Evolutionary conservation across 2,329 filamentous ascomycete species (phyloP).

Genomic region (Aspergillus clavatus): DNA sequence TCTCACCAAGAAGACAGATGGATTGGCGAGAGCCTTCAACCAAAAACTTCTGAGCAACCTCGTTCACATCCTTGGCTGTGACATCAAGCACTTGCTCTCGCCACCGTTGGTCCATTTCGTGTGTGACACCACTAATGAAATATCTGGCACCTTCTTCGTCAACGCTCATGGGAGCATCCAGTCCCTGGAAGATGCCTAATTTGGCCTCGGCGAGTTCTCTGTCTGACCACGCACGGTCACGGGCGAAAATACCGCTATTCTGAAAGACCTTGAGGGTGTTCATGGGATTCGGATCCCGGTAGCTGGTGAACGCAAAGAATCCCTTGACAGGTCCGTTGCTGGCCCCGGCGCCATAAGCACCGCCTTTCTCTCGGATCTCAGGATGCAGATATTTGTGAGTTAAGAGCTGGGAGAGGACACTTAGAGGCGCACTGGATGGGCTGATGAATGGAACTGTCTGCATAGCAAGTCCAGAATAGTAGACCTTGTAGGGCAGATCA

Average conservation of each 20-base stretch:
- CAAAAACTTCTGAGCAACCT: slow-evolving; percentile 76
- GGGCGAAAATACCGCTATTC: slow-evolving; percentile 76
- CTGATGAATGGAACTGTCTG: slow-evolving; percentile 80
- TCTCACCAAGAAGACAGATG: slow-evolving; percentile 73
- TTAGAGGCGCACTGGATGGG: slow-evolving; percentile 69
- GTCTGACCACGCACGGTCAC: slow-evolving; percentile 73
- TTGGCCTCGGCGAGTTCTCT: slow-evolving; percentile 94
- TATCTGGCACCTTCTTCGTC: slow-evolving; percentile 80
- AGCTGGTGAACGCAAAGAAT: slow-evolving; percentile 90
- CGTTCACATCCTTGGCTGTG: slow-evolving; percentile 69
- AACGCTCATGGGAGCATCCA: slow-evolving; percentile 84
- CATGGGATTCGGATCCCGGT: slow-evolving; percentile 89
- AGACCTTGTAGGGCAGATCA: slow-evolving; percentile 92
- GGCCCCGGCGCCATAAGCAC: slow-evolving; percentile 89
- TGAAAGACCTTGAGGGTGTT: slow-evolving; percentile 84
- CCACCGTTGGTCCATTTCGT: slow-evolving; percentile 82
- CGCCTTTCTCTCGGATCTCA: slow-evolving; percentile 95
- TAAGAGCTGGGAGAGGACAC: slow-evolving; percentile 83
- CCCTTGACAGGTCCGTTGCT: slow-evolving; percentile 75
- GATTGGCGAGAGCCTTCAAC: slow-evolving; percentile 61
- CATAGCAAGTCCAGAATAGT: slow-evolving; percentile 79
- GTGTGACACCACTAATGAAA: slow-evolving; percentile 79
- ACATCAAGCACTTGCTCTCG: slow-evolving; percentile 85
- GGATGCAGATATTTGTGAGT: slow-evolving; percentile 97
- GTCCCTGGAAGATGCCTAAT: slow-evolving; percentile 83